phyloP scores from a whole-genome alignment of 306 rosid species.

The Lotus japonicus region DNA sequence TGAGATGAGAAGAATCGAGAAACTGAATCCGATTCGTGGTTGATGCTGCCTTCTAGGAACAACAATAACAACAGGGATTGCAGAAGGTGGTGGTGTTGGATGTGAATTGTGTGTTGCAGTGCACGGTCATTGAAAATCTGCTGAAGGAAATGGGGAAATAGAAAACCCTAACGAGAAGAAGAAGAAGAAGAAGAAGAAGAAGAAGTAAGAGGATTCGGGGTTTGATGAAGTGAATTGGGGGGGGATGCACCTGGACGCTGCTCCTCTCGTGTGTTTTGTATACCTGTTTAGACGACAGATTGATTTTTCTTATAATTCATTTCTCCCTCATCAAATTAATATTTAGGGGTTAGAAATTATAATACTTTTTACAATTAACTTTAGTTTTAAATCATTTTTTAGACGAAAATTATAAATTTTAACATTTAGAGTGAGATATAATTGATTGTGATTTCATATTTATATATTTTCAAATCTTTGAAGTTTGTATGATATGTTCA shows the following conservation, averaged over 20 bases:
- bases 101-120: background rate
- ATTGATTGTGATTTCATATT: too few species aligned
- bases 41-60: background rate
- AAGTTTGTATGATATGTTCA: too few species aligned
- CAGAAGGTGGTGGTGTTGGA: slow-evolving; percentile 4
- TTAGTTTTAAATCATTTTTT: too few species aligned
- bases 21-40: background rate
- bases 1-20: background rate
- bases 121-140: slow-evolving; percentile 25
- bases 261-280: too few species aligned
- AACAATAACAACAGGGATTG: background rate
- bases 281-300: too few species aligned
- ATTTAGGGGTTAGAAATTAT: too few species aligned
- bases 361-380: too few species aligned
- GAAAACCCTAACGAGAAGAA: slow-evolving; percentile 25
- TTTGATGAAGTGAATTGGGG: slow-evolving; percentile 5
- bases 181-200: background rate
- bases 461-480: too few species aligned
- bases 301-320: too few species aligned
- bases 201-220: background rate
- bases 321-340: too few species aligned
- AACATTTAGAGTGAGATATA: too few species aligned
- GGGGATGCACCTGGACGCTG: slow-evolving; percentile 40
- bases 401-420: too few species aligned
- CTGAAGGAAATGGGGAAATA: background rate